Evolutionary conservation across 164 flowering plant genomes (phyloP).

Genomic region (Tetrastigma voinierianum): DNA sequence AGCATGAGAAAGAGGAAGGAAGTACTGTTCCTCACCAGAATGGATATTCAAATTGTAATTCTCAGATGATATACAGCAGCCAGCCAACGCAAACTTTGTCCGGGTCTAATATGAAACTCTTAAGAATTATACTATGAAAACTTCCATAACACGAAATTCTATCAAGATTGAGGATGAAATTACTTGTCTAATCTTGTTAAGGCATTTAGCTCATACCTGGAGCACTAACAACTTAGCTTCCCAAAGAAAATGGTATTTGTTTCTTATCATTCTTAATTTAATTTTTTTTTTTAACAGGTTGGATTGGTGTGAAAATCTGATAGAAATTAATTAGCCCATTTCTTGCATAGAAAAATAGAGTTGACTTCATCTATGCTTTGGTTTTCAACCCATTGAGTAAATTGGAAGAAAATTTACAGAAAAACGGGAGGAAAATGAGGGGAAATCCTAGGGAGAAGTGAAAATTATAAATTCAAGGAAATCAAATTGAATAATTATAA

Average conservation of each 20-base stretch:
- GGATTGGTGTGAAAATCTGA: not conserved
- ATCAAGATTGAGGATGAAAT: conserved; percentile 9
- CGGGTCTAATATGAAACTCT: conserved; percentile 5
- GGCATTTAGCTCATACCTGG: no score
- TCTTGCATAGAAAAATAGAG: no score
- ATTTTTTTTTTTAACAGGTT: not conserved
- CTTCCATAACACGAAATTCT: not conserved
- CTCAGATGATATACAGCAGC: conserved; percentile 14
- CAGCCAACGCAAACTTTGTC: not conserved
- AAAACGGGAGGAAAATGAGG: no score
- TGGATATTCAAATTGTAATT: conserved; percentile 1
- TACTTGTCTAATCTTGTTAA: conserved; percentile 20
- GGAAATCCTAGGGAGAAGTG: no score
- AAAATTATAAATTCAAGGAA: no score
- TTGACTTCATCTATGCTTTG: not conserved
- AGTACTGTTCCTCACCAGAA: conserved; percentile 7
- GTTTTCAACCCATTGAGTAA: not conserved
- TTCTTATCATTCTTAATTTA: not conserved
- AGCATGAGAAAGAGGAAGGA: conserved; percentile 8
- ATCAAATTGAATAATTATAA: no score
- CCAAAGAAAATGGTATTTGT: conserved; percentile 28
- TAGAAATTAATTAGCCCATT: no score
- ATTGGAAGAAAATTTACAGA: no score
- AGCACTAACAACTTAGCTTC: conserved; percentile 10
- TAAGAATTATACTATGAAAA: no score